Percentiles rank a stretch among this genome's conserved stretches.
Evolutionary conservation across 2,329 filamentous ascomycete species (phyloP).

Genomic region (Stemphylium beticola): DNA sequence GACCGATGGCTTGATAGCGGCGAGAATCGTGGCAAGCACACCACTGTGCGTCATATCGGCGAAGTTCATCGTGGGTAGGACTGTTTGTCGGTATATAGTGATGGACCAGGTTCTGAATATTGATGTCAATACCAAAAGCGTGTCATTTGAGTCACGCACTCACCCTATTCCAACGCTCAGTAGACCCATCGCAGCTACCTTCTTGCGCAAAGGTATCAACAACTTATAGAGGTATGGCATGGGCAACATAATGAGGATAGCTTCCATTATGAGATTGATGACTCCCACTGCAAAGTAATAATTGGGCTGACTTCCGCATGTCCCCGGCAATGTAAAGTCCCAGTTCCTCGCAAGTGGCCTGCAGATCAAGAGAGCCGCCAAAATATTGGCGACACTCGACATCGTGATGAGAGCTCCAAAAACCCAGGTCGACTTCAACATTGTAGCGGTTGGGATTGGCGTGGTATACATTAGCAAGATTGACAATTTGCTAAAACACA

Average conservation of each 20-base stretch:
- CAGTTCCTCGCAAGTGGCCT: slow-evolving; percentile 25
- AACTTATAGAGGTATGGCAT: slow-evolving; percentile 28
- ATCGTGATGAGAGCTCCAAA: slow-evolving; percentile 19
- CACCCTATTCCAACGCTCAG: slow-evolving; percentile 30
- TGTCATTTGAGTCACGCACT: neutral
- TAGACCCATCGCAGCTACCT: slow-evolving; percentile 21
- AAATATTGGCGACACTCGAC: slow-evolving; percentile 20
- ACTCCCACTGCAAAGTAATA: slow-evolving; percentile 19
- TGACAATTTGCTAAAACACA: slow-evolving; percentile 28
- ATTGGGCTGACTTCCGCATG: slow-evolving; percentile 24
- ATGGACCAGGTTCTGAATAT: slow-evolving; percentile 29
- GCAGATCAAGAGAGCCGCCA: slow-evolving; percentile 25
- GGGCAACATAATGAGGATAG: slow-evolving; percentile 22
- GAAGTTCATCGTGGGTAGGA: slow-evolving; percentile 19
- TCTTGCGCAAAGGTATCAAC: slow-evolving; percentile 16
- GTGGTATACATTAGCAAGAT: slow-evolving; percentile 27
- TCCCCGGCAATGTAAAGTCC: slow-evolving; percentile 21
- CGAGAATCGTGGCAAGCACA: slow-evolving; percentile 28
- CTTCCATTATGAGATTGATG: slow-evolving; percentile 29
- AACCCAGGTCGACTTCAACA: slow-evolving; percentile 8
- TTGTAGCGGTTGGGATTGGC: slow-evolving; percentile 20
- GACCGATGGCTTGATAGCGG: slow-evolving; percentile 27
- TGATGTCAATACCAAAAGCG: neutral
- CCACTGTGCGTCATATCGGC: slow-evolving; percentile 25
- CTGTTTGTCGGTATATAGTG: slow-evolving; percentile 30